A percentile compares a stretch with the other conserved stretches of the same genome.
phyloP scores from a whole-genome alignment of 2,329 filamentous ascomycete species.

The Xylariales sp. region DNA sequence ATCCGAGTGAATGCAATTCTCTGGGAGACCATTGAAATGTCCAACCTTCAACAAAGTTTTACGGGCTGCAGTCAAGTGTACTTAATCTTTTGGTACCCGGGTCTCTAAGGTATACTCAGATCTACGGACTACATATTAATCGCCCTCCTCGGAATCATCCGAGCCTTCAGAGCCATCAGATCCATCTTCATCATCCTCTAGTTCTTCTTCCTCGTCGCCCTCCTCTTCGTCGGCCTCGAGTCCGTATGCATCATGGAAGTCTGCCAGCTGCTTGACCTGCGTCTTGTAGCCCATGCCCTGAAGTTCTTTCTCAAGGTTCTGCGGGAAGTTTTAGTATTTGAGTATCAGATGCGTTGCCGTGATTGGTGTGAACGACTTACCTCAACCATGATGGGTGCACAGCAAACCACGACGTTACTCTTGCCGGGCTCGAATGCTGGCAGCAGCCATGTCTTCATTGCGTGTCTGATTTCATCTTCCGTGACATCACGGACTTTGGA shows the following conservation, averaged over 20 bases:
- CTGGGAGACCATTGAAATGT: too few species aligned
- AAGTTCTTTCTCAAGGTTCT: constrained; percentile 75
- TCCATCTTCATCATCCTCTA: constrained; percentile 15
- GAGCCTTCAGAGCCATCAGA: constrained; percentile 14
- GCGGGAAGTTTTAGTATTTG: constrained; percentile 11
- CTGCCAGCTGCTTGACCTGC: constrained; percentile 65
- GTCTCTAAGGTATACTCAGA: too few species aligned
- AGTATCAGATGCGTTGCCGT: constrained; percentile 13
- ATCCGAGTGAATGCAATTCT: too few species aligned
- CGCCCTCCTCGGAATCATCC: constrained; percentile 13
- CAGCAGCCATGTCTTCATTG: constrained; percentile 69
- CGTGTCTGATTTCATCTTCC: constrained; percentile 69
- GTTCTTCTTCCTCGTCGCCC: constrained; percentile 30
- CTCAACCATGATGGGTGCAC: constrained; percentile 78
- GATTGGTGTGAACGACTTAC: constrained; percentile 45
- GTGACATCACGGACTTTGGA: constrained; percentile 71
- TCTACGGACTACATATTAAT: too few species aligned
- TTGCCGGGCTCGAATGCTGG: constrained; percentile 75
- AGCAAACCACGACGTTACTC: constrained; percentile 84
- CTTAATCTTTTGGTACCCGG: too few species aligned
- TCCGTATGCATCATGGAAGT: constrained; percentile 89
- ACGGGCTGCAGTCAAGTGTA: too few species aligned
- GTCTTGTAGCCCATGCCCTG: constrained; percentile 73
- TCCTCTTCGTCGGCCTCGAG: constrained; percentile 59
- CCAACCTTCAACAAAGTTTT: too few species aligned